These are phyloP conservation scores for Allantophomopsis cytisporea DNA, from an alignment of 2,329 filamentous ascomycete genomes.

Conservation along the genomic window DNA sequence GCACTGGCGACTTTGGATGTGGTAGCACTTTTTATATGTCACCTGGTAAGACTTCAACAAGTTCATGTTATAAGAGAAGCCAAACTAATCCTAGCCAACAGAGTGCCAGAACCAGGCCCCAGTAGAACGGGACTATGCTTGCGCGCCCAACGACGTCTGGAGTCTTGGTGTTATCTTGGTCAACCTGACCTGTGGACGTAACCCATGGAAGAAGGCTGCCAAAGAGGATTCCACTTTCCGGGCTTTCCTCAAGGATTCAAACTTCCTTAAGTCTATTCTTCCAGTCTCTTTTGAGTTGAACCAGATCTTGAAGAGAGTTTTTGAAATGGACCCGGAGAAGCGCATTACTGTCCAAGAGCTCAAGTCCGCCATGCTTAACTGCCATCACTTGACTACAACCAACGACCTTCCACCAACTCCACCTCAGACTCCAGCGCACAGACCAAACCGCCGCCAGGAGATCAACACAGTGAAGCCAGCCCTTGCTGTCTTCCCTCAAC, in stretches of 20 bases:
- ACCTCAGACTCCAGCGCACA: constrained; percentile 1
- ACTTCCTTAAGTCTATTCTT: constrained; percentile 85
- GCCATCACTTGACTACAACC: constrained; percentile 22
- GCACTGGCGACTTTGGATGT: constrained; percentile 91
- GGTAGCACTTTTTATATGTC: constrained; percentile 99
- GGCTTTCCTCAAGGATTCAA: constrained; percentile 71
- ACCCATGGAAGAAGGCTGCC: constrained; percentile 96
- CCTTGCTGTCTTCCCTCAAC: constrained; percentile 25
- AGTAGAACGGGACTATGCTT: constrained; percentile 69
- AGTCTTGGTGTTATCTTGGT: constrained; percentile 95
- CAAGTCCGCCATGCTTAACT: constrained; percentile 61
- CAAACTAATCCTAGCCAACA: constrained; percentile 25
- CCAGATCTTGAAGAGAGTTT: constrained; percentile 74
- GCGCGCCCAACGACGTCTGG: constrained; percentile 94
- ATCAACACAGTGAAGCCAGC: constrained; percentile 21
- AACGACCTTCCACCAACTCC: constrained; percentile 4
- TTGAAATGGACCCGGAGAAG: constrained; percentile 71
- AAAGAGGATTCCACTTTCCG: constrained; percentile 89
- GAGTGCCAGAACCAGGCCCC: constrained; percentile 78
- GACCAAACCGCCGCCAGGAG: not conserved
- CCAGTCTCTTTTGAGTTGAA: constrained; percentile 85
- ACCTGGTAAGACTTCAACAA: constrained; percentile 56
- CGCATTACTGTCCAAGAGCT: constrained; percentile 75
- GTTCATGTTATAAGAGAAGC: constrained; percentile 5
- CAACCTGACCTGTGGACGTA: constrained; percentile 93